A percentile compares a stretch with the other conserved stretches of the same genome.
These are phyloP conservation scores for Crithidia sp. DNA, from an alignment of 208 protist genomes.

Conservation along the genomic window DNA sequence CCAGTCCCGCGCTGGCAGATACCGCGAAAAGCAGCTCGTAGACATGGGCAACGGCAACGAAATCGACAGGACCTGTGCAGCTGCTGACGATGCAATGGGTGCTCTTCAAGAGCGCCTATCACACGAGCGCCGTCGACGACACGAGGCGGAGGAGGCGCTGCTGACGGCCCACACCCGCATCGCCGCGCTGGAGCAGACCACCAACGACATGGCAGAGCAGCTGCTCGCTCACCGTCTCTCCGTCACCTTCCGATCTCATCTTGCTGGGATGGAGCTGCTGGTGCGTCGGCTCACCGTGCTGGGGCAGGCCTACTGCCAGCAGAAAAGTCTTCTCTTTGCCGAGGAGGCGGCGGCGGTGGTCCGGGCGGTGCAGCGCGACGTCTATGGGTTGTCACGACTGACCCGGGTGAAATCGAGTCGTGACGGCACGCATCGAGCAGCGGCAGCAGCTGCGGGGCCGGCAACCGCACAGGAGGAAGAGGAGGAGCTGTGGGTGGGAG, in stretches of 20 bases:
- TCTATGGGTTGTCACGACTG: constrained; percentile 21
- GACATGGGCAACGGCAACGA: not conserved
- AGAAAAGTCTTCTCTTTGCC: constrained; percentile 65
- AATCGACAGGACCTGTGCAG: not conserved
- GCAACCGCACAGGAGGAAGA: not conserved
- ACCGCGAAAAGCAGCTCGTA: not conserved
- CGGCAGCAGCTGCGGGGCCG: too few relatives aligned
- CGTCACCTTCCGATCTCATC: constrained; percentile 37
- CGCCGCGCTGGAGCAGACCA: constrained; percentile 49
- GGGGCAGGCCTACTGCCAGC: constrained; percentile 39
- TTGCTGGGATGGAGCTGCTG: constrained; percentile 46
- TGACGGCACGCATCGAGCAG: too few relatives aligned
- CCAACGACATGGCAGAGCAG: constrained; percentile 54
- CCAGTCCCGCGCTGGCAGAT: not conserved
- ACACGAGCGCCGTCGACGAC: constrained; percentile 21
- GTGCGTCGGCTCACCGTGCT: constrained; percentile 26
- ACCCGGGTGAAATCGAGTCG: not conserved
- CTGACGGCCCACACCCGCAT: constrained; percentile 30
- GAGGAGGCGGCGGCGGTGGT: constrained; percentile 53
- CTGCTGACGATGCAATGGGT: not conserved
- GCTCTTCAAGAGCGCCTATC: not conserved
- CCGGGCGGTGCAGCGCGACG: constrained; percentile 39
- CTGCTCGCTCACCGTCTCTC: constrained; percentile 44
- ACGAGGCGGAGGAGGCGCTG: constrained; percentile 39
- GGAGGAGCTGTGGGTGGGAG: constrained; percentile 29